Base-by-base conservation (phyloP, 495 filamentous ascomycete genomes). In the Cercophora sp. region DNA sequence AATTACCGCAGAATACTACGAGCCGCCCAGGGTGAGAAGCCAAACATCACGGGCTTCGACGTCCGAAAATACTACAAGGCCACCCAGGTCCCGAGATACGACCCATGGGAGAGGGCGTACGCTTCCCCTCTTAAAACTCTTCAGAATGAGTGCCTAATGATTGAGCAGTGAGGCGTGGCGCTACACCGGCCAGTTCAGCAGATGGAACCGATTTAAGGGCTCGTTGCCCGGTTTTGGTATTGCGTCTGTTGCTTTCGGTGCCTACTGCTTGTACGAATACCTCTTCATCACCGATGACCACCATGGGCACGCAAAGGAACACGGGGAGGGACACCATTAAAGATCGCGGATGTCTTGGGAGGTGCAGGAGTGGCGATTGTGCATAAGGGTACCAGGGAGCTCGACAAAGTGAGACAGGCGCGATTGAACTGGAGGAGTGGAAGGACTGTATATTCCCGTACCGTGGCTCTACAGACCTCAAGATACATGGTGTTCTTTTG, bases 221-320 rank as follows among this genome's bases (percentile, higher is more conserved):
- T 74, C 83, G 48, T 86, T 98, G 70, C 93, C 93, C 24, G 93
- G 93, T 42, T 74, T 98, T 43, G 94, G 93, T 39, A 93, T 89
- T 55, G 93, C 90, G 4, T 86, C 85, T 8, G 92, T 92, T 39
- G 91, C 91, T 9, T 98, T 98, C 69, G 83, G 85, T 29, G 84
- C 72, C 42, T 98, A 98, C 73, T 88, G 90, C 71, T 79, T 78
- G 31, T 95, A 88, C 66, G 93, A 98, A 75, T 80, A 89, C 63
- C 62, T 94, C 35, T 96, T 96, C 66, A 55, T 94, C 51, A 81
- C 87, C 55, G 56, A 61, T 62, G 84, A 91, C 35, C 83, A 88
- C 46, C 87, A 91, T 61, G 48, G 35, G 3, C 78, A 84, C 57
- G 79, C 65, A 54, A 76, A 82, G 22, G 75, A 51, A 18, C 75